A percentile compares a stretch with the other conserved stretches of the same genome.
Evolutionary conservation across 2,329 filamentous ascomycete genomes (phyloP).

Genomic region (Onygena corvina): DNA sequence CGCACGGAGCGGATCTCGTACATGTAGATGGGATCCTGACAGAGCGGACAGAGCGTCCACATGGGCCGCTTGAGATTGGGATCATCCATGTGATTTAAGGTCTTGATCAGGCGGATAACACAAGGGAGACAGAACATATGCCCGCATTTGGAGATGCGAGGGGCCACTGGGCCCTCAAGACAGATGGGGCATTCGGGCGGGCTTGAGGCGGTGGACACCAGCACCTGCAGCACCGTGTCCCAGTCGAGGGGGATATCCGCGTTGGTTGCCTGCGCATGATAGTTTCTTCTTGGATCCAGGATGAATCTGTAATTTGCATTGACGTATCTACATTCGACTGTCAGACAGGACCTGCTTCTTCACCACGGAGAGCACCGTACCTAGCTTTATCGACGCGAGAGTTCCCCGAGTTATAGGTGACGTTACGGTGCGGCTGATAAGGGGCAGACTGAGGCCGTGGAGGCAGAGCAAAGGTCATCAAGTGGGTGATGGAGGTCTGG

Average conservation of each 20-base stretch:
- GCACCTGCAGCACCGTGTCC: constrained; percentile 77
- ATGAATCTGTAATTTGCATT: constrained; percentile 98
- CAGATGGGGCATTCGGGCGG: constrained; percentile 86
- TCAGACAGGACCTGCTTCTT: neutral
- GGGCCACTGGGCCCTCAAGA: constrained; percentile 79
- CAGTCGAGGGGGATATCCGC: constrained; percentile 85
- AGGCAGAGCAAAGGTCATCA: constrained; percentile 81
- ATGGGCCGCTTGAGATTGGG: constrained; percentile 54
- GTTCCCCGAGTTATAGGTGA: constrained; percentile 76
- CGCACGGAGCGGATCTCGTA: constrained; percentile 79
- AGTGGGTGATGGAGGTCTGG: constrained; percentile 91
- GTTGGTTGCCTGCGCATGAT: constrained; percentile 67
- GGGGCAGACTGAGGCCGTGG: constrained; percentile 51
- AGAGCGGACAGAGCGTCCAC: constrained; percentile 95
- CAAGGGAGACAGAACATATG: constrained; percentile 95
- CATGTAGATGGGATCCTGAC: constrained; percentile 86
- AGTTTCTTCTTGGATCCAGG: constrained; percentile 69
- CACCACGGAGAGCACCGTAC: constrained; percentile 34
- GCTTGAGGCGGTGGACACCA: constrained; percentile 84
- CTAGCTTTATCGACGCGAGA: constrained; percentile 83
- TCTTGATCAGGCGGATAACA: constrained; percentile 89
- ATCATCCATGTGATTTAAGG: constrained; percentile 63
- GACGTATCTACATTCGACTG: constrained; percentile 49
- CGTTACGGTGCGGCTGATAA: constrained; percentile 52
- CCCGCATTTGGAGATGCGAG: constrained; percentile 91